A percentile compares a stretch with the other conserved stretches of the same genome.
These are phyloP conservation scores for Pestalotiopsis sp. DNA, from an alignment of 2,329 filamentous ascomycete genomes.

Conservation along the genomic window DNA sequence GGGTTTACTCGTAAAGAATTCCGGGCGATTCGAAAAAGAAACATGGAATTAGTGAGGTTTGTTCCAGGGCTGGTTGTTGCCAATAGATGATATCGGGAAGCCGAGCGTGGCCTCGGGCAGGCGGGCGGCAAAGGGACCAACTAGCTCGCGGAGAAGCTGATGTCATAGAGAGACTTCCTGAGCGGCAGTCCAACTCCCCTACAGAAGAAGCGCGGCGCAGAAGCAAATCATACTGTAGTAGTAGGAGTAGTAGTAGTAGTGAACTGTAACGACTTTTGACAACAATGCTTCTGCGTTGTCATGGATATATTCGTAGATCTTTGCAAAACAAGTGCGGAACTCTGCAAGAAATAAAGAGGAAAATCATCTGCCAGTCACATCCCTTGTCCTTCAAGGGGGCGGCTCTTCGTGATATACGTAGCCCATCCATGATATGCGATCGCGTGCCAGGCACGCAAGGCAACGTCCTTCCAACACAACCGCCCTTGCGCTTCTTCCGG, in stretches of 20 bases:
- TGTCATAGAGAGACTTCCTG: background rate
- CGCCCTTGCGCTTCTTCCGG: background rate
- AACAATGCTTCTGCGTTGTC: background rate
- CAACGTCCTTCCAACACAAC: background rate
- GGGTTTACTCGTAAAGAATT: background rate
- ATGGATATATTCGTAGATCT: slow-evolving; percentile 1
- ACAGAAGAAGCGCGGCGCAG: background rate
- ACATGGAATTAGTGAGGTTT: background rate
- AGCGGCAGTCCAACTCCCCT: background rate
- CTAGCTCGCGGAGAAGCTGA: background rate
- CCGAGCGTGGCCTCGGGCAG: background rate
- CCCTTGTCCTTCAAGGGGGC: background rate
- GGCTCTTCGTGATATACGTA: slow-evolving; percentile 5
- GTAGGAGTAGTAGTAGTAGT: background rate
- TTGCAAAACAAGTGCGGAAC: background rate
- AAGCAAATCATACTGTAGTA: background rate
- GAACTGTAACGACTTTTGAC: background rate
- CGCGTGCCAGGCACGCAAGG: background rate
- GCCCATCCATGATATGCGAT: slow-evolving; percentile 7
- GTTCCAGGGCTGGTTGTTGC: background rate
- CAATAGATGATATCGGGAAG: background rate
- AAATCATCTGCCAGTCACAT: background rate
- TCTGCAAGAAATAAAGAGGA: background rate
- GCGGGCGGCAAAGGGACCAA: background rate
- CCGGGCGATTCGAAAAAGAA: background rate